A percentile compares a stretch with the other conserved stretches of the same genome.
Conservation (phyloP, 2,329 filamentous ascomycete species). For the Aotearoamyces nothofagi region DNA sequence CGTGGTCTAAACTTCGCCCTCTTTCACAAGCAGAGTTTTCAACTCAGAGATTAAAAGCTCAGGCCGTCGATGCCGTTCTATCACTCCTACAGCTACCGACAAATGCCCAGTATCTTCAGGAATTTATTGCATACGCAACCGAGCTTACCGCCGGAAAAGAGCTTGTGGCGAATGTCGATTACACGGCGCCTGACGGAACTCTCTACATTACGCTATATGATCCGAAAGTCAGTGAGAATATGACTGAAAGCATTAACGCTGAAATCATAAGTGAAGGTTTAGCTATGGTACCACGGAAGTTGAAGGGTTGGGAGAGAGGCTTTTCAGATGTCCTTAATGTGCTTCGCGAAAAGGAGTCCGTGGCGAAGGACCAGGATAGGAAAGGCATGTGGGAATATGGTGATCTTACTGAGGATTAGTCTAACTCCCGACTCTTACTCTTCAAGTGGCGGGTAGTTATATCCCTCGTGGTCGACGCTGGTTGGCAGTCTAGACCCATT, state of each 20-base stretch:
- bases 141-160: conserved; percentile 61
- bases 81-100: conserved; percentile 82
- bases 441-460: too few species aligned
- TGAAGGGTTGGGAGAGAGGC: conserved; percentile 79
- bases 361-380: conserved; percentile 65
- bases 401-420: conserved; percentile 81
- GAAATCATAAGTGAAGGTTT: conserved; percentile 72
- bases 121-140: conserved; percentile 62
- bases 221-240: conserved; percentile 43
- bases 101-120: conserved; percentile 66
- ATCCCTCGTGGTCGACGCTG: too few species aligned
- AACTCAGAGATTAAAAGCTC: conserved; percentile 65
- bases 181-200: conserved; percentile 66
- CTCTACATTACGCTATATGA: conserved; percentile 84
- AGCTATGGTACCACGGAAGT: conserved; percentile 82
- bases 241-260: conserved; percentile 75
- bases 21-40: conserved; percentile 68
- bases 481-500: too few species aligned
- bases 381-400: conserved; percentile 98
- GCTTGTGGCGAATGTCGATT: conserved; percentile 85
- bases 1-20: conserved; percentile 74
- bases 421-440: too few species aligned
- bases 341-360: conserved; percentile 56
- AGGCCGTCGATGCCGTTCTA: conserved; percentile 75
- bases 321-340: conserved; percentile 57